Conservation (phyloP, 1,284 basidiomycete genomes). For the Butyriboletus appendiculatus region DNA sequence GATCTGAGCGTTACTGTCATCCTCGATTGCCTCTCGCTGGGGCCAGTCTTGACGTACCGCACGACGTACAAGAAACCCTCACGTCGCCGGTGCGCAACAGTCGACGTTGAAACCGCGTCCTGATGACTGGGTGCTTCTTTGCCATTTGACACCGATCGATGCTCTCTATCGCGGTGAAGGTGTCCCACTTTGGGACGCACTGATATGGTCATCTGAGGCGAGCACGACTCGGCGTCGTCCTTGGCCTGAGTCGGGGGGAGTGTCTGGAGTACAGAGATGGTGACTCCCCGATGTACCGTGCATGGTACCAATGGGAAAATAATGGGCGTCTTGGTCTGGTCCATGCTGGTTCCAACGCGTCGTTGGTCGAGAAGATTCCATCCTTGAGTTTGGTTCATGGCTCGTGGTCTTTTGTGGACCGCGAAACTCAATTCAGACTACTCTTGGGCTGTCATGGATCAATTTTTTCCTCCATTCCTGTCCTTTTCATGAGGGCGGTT, state of each 20-base stretch:
- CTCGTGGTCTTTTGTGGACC: constrained; percentile 31
- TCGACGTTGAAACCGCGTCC: constrained; percentile 28
- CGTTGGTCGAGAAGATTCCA: constrained; percentile 9
- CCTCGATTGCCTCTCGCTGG: constrained; percentile 48
- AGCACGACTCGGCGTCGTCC: too few species aligned
- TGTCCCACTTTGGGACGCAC: constrained; percentile 2
- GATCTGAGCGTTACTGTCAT: constrained; percentile 54
- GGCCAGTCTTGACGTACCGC: too few species aligned
- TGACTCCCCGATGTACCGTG: background rate
- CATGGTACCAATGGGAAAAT: background rate
- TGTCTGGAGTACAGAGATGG: too few species aligned
- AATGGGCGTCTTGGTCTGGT: too few species aligned
- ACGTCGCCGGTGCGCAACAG: constrained; percentile 15
- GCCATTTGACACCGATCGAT: background rate
- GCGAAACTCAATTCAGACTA: constrained; percentile 55
- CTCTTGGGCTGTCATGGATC: constrained; percentile 43
- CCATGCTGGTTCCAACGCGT: background rate
- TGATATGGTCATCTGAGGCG: background rate
- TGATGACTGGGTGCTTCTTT: constrained; percentile 11
- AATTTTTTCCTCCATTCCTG: constrained; percentile 24
- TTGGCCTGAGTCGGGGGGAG: background rate
- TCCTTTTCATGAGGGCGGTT: constrained; percentile 4
- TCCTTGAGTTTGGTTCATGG: constrained; percentile 52
- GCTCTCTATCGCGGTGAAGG: constrained; percentile 15
- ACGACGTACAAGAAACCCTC: constrained; percentile 48